Evolutionary conservation across 2,329 filamentous ascomycete species (phyloP).

Genomic region (Rhytidhysteron rufulum): DNA sequence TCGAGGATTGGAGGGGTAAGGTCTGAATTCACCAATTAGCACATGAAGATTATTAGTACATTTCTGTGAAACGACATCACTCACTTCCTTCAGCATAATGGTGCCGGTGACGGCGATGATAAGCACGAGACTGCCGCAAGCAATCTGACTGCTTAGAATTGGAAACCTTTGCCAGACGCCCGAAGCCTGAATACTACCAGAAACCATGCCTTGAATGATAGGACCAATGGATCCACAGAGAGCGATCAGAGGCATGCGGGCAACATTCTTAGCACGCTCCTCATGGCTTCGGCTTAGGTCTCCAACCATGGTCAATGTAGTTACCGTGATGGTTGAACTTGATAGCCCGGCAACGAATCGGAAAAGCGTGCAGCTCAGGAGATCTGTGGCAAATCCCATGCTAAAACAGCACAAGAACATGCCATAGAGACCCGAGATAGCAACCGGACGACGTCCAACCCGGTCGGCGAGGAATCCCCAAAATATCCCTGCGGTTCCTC

Average conservation of each 20-base stretch:
- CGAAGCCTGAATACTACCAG: slow-evolving; percentile 38
- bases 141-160: slow-evolving; percentile 42
- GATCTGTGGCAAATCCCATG: slow-evolving; percentile 45
- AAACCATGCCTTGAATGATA: slow-evolving; percentile 41
- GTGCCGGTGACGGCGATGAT: slow-evolving; percentile 38
- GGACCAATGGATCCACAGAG: slow-evolving; percentile 45
- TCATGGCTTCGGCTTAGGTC: slow-evolving; percentile 37
- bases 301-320: slow-evolving; percentile 45
- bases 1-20: slow-evolving; percentile 23
- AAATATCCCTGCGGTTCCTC: slow-evolving; percentile 41
- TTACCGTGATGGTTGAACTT: slow-evolving; percentile 43
- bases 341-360: slow-evolving; percentile 43
- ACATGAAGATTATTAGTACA: not conserved
- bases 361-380: slow-evolving; percentile 40
- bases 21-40: slow-evolving; percentile 19
- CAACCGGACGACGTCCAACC: slow-evolving; percentile 42
- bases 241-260: slow-evolving; percentile 42
- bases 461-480: slow-evolving; percentile 45
- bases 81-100: slow-evolving; percentile 40
- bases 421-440: slow-evolving; percentile 40
- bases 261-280: slow-evolving; percentile 40
- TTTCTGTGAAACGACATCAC: slow-evolving; percentile 9
- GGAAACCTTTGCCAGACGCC: slow-evolving; percentile 42
- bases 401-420: slow-evolving; percentile 44
- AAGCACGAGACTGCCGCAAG: slow-evolving; percentile 40